Base-by-base conservation (phyloP, 108 stramenopile genomes). In the Skeletonema marinoi region DNA sequence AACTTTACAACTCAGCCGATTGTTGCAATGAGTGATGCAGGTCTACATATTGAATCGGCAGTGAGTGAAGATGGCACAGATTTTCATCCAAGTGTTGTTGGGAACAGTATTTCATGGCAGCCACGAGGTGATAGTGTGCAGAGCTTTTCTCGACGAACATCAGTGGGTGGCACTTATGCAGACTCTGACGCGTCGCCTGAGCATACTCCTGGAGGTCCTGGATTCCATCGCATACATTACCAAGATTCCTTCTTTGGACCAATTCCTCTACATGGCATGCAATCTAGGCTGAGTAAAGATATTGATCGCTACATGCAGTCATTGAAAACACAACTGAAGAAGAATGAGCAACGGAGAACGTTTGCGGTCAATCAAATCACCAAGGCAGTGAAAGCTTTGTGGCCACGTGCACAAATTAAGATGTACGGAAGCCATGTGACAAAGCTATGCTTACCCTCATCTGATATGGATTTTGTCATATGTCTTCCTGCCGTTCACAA, bases 401-500 rank as follows among this genome's bases (percentile, higher is more conserved):
- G 93, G 93, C 93, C 93, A 30, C 83, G 93, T 31, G 93, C 93
- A 35, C 90, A 91, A 68, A 87, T 93, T 31, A 91, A 91, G 70
- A 83, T 91, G 42, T 93, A 93, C 21, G 97, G 97, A 12, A 93
- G 92, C 50, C 93, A 96, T 70, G 90, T 94, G 17, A 93, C 93
- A 14, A 93, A 92, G 8, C 78, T 96, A 13, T 91, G 90, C 32
- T 73, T 96, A 63, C 97, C 96, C 12, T 88, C 87, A n/a, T 93
- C 92, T 33, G 97, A 98, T 72, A 78, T 98, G 48, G 97, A 98
- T 66, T 96, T 98, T 71, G 93, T 98, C 16, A 95, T 98, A 17
- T 95, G 94, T 66, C 88, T 98, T 38, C 97, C 97, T 32, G 90
- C 91, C 31, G 93, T 94, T n/a, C 96, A 96, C 77, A 93, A 93